These are phyloP conservation scores for Talaromyces islandicus DNA, from an alignment of 2,329 filamentous ascomycete species.

Conservation along the genomic window DNA sequence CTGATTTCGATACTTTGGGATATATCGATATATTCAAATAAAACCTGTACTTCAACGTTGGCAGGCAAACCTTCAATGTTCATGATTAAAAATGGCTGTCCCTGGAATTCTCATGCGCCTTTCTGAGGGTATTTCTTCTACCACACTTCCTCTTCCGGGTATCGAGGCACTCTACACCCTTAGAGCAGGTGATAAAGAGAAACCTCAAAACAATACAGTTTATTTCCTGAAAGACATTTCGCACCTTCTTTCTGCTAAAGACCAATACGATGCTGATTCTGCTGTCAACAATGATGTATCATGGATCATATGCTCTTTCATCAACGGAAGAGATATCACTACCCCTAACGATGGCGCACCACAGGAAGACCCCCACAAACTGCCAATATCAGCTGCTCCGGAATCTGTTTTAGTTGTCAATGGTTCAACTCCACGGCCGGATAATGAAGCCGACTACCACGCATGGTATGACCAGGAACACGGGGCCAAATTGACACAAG, in stretches of 20 bases:
- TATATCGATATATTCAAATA: not conserved
- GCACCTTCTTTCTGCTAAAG: not conserved
- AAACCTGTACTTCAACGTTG: not conserved
- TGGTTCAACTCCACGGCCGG: not conserved
- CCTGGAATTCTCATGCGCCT: not conserved
- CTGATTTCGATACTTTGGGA: not conserved
- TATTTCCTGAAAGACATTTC: not conserved
- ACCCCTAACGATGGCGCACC: not conserved
- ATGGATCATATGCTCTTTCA: not conserved
- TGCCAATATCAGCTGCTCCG: not conserved
- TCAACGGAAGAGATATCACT: not conserved
- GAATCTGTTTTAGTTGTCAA: not conserved
- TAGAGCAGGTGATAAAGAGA: not conserved
- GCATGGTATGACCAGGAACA: conserved; percentile 2
- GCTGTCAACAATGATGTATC: not conserved
- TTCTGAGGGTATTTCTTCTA: not conserved
- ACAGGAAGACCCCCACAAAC: not conserved
- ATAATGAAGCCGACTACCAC: conserved; percentile 1
- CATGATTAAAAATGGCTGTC: not conserved
- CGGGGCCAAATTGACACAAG: not conserved
- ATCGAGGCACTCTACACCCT: not conserved
- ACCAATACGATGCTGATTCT: not conserved
- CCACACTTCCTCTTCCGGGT: not conserved
- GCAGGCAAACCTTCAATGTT: not conserved
- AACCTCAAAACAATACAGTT: not conserved